Conservation (phyloP, 2,329 filamentous ascomycete species). For the Colletotrichum zoysiae region DNA sequence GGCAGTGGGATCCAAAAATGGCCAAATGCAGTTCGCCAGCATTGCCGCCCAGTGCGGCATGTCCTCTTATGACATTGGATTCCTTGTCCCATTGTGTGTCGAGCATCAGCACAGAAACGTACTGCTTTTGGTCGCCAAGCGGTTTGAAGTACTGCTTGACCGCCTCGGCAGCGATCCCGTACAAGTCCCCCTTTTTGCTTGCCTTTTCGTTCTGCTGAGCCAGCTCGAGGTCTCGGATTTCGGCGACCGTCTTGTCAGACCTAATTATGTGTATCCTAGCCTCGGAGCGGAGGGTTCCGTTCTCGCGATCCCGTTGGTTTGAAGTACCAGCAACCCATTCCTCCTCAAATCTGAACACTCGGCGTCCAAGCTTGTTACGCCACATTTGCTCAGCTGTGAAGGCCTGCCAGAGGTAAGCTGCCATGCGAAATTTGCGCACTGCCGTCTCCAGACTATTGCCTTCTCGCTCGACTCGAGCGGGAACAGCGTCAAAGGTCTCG, state of each 20-base stretch:
- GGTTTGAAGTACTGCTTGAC: slow-evolving; percentile 83
- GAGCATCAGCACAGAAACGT: slow-evolving; percentile 87
- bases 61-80: slow-evolving; percentile 78
- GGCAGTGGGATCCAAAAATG: slow-evolving; percentile 91
- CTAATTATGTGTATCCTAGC: slow-evolving; percentile 90
- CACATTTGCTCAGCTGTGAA: slow-evolving; percentile 98
- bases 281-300: slow-evolving; percentile 85
- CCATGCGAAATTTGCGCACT: slow-evolving; percentile 91
- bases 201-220: slow-evolving; percentile 82
- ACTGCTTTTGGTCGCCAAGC: slow-evolving; percentile 82
- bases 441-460: slow-evolving; percentile 86
- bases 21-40: slow-evolving; percentile 82
- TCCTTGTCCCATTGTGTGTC: slow-evolving; percentile 89
- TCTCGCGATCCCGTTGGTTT: slow-evolving; percentile 78
- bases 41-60: slow-evolving; percentile 85
- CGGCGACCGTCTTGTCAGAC: slow-evolving; percentile 84
- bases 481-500: slow-evolving; percentile 85
- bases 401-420: slow-evolving; percentile 95
- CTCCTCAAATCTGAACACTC: slow-evolving; percentile 92
- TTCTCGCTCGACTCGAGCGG: slow-evolving; percentile 80
- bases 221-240: slow-evolving; percentile 81
- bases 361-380: slow-evolving; percentile 85
- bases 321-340: slow-evolving; percentile 90
- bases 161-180: slow-evolving; percentile 80
- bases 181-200: slow-evolving; percentile 79